These are phyloP conservation scores for Jacaranda mimosifolia DNA, from an alignment of 257 asterid species.

Conservation along the genomic window DNA sequence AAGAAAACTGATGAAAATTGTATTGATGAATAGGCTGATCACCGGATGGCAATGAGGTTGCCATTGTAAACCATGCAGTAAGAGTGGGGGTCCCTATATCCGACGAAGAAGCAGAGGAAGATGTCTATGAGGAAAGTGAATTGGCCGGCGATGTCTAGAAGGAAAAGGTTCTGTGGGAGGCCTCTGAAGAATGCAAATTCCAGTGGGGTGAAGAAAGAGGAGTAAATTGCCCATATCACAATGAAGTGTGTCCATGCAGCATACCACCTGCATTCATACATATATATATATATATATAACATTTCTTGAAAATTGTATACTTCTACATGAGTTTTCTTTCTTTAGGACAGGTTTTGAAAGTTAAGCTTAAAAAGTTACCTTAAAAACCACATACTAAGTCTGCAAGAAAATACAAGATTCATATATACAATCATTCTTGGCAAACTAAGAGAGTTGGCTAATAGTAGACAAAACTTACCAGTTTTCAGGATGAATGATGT, in stretches of 20 bases:
- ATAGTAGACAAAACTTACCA: conserved; percentile 32
- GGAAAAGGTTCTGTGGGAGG: conserved; percentile 66
- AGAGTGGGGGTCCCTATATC: conserved; percentile 63
- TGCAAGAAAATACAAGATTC: background rate
- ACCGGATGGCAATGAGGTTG: conserved; percentile 70
- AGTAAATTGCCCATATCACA: conserved; percentile 80
- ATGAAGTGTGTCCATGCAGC: conserved; percentile 64
- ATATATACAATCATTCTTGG: background rate
- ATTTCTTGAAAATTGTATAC: background rate
- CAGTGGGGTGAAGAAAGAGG: conserved; percentile 81
- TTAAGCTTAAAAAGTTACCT: background rate
- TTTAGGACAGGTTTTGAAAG: no score
- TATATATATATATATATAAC: background rate
- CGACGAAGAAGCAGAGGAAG: conserved; percentile 63
- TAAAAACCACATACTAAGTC: background rate
- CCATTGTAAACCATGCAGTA: conserved; percentile 55
- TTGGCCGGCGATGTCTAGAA: conserved; percentile 77
- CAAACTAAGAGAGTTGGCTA: background rate
- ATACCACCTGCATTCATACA: conserved; percentile 66
- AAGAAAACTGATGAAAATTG: no score
- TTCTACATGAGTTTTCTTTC: no score
- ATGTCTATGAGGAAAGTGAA: conserved; percentile 72
- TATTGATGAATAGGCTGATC: background rate
- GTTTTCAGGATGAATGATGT: conserved; percentile 51
- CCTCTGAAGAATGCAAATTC: conserved; percentile 88